Conservation (phyloP, 2,329 filamentous ascomycete genomes). For the Penicillium sp. region DNA sequence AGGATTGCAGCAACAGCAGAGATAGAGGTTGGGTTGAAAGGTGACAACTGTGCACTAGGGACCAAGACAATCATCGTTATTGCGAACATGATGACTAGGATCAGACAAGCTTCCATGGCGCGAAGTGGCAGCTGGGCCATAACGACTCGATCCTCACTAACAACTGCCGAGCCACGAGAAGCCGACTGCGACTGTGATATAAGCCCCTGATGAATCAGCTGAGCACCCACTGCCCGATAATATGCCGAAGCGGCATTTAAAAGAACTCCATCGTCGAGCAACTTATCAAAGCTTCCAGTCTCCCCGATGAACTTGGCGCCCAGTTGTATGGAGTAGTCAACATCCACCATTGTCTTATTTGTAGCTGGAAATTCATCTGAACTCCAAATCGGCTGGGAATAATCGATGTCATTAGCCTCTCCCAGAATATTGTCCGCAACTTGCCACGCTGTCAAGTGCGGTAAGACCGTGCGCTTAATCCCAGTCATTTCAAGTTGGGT, state of each 20-base stretch:
- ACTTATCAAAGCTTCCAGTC: background rate
- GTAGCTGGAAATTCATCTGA: background rate
- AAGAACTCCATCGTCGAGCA: background rate
- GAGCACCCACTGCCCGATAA: constrained; percentile 7
- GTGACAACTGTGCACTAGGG: background rate
- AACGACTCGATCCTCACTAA: background rate
- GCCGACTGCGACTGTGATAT: background rate
- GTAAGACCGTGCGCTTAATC: background rate
- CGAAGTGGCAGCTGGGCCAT: constrained; percentile 10
- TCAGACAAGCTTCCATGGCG: constrained; percentile 7
- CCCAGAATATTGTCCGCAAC: background rate
- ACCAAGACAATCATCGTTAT: background rate
- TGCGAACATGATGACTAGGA: background rate
- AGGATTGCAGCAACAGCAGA: constrained; percentile 6
- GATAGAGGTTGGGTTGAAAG: constrained; percentile 5
- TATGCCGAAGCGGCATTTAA: background rate
- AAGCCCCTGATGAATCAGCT: constrained; percentile 7
- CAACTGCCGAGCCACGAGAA: background rate
- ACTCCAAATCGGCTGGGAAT: background rate
- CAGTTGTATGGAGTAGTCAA: background rate
- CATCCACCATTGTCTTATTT: background rate
- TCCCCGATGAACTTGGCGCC: background rate
- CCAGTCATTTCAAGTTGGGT: background rate
- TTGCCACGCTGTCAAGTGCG: background rate
- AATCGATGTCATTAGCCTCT: background rate